Evolutionary conservation across 371 early-diverging fungal species (phyloP).

Genomic region (Mortierella sp.): DNA sequence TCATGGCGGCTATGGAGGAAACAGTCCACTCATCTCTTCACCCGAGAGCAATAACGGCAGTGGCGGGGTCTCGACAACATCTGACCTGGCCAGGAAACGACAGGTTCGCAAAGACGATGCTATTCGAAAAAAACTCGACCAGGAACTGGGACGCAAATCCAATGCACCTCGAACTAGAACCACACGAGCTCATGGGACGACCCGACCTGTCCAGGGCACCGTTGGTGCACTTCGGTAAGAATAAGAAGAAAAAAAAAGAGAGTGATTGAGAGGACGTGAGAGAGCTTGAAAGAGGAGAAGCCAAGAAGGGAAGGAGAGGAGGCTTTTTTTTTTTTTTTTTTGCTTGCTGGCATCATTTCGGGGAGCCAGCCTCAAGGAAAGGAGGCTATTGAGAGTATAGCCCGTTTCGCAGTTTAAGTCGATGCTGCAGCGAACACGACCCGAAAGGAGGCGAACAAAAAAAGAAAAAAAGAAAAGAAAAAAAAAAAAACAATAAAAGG

Average conservation of each 20-base stretch:
- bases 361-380: not conserved
- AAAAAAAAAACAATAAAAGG: no score
- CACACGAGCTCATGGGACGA: conserved; percentile 10
- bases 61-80: not conserved
- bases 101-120: conserved; percentile 54
- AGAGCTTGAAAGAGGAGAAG: not conserved
- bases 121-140: conserved; percentile 74
- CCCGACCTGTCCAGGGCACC: conserved; percentile 57
- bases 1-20: not conserved
- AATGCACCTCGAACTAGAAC: no score
- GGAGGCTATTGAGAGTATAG: not conserved
- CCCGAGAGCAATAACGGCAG: not conserved
- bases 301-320: not conserved
- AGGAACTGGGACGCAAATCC: conserved; percentile 67
- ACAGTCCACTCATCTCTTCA: no score
- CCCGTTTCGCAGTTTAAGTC: not conserved
- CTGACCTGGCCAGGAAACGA: conserved; percentile 25
- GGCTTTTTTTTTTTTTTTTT: not conserved
- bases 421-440: no score
- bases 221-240: conserved; percentile 74
- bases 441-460: no score
- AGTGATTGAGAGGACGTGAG: no score
- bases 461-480: no score
- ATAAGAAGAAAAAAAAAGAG: not conserved
- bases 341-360: not conserved